Base-by-base conservation (phyloP, 805 yeast genomes). In the Nakazawaea ishiwadae region DNA sequence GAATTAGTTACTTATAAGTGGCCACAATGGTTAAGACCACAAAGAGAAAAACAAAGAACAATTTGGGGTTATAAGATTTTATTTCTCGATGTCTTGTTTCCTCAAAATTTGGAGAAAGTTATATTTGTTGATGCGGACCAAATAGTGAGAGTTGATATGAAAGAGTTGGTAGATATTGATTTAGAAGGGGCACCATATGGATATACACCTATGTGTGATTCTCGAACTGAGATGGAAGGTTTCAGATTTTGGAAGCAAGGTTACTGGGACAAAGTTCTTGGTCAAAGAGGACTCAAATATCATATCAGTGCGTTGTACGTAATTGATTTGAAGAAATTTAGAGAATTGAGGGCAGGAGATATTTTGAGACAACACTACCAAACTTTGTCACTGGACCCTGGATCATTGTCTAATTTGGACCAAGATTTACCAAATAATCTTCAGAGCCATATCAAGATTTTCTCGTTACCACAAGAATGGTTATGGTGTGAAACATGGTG, bases 401-500 rank as follows among this genome's bases (percentile, higher is more conserved):
- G 63, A 17, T 89, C 96, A 0, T 65, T 93, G 44, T 73, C 87
- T 9, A 88, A 87, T 53, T 69, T 90, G 45, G 98, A 89, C 56
- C 97, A 91, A 57, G 98, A 93, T 56, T 70, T 91, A 46, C 89
- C 96, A n/a, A 93, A 91, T 60, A 85, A 86, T 54, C 51, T 90
- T 51, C 98, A 93, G 59, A 52, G 67, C 17, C 58, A 61, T 21
- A 59, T 91, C 23, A 82, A 81, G 37, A 88, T 88, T 15, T 74
- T 67, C 52, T 81, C 93, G 7, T 65, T 87, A 33, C 85, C 88
- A 3, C 81, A 81, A 50, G 90, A 85, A 34, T 87, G 95, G 95
- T 64, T 86, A 29, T 88, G 96, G 96, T 88, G 95, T 62, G 96
- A 87, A 54, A 87, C 96, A 0, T 87, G 96, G 96, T 85, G 96